Evolutionary conservation across 1,284 basidiomycete species (phyloP), one percentile per base, ranked within the genome.

Genomic region (Melampsora larici-populina): DNA sequence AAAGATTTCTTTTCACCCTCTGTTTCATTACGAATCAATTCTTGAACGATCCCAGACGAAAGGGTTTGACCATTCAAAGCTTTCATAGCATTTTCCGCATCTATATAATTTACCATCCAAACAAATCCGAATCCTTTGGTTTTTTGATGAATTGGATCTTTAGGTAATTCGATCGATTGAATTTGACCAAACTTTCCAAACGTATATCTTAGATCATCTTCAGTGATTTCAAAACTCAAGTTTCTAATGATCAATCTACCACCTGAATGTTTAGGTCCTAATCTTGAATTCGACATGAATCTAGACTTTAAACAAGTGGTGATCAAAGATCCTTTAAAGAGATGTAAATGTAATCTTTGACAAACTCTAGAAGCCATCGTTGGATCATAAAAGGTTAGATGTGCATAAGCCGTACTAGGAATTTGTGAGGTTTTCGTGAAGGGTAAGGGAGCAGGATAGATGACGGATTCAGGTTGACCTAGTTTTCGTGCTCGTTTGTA

Each of bases 191-290:
- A 91, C 0, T 92, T 92, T 9, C 96, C 87, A 86, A 98, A 98
- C 0, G 92, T 86, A 0, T 92, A 89, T 65, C 93, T 89, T 1
- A 99, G 86, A 83, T 98, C 95, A 80, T 92, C 89, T 81, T 93
- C 90, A 0, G 90, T 90, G 36, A 91, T 86, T 67, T 85, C 84
- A 70, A 84, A 97, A 0, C 93, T 92, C 58, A 98, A 86, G 84
- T 98, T 99, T 79, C 96, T 89, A 36, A 99, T 88, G 81, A 99
- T 97, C 69, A 98, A 87, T 48, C 95, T 88, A 80, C 90, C 93
- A 0, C 90, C 90, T 70, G 81, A 83, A 18, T 82, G 82, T 55
- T 21, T 26, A 55, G 51, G 51, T 64, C 82, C 79, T 86, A 83
- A 79, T 84, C 84, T 83, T 86, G 81, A 76, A 82, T 64, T 81